Evolutionary conservation across 2,329 filamentous ascomycete species (phyloP).

Genomic region (Didymosphaeria variabile): DNA sequence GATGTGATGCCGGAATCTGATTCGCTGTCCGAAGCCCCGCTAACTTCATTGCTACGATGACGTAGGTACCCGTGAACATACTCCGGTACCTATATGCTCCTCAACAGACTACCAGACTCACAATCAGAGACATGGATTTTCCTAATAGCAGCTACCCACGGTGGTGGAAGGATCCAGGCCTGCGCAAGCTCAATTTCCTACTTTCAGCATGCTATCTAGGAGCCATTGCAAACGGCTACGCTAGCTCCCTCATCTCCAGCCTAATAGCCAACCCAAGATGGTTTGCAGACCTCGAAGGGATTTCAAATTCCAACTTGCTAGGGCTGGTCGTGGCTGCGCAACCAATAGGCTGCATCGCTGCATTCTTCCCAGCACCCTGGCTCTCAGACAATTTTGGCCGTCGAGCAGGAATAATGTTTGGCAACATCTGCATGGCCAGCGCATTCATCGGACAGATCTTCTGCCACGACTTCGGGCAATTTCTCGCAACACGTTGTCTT

Average conservation of each 20-base stretch:
- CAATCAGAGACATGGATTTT: neutral
- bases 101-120: too few relatives aligned
- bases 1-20: neutral
- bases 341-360: conserved; percentile 25
- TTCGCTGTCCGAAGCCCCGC: neutral
- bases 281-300: conserved; percentile 17
- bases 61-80: neutral
- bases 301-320: conserved; percentile 18
- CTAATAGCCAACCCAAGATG: conserved; percentile 26
- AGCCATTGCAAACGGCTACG: conserved; percentile 29
- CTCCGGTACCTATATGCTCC: neutral
- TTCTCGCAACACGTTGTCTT: conserved; percentile 21
- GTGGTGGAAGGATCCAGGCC: conserved; percentile 27
- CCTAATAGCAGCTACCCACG: conserved; percentile 22
- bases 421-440: conserved; percentile 22
- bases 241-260: conserved; percentile 28
- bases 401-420: conserved; percentile 21
- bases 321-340: conserved; percentile 28
- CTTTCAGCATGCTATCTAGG: conserved; percentile 29
- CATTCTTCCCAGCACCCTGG: conserved; percentile 32
- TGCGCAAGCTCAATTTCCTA: conserved; percentile 26
- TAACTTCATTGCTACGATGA: neutral
- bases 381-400: conserved; percentile 28
- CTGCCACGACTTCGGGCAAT: conserved; percentile 13
- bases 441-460: conserved; percentile 24